These are phyloP conservation scores for Circinella umbellata DNA, from an alignment of 371 early-diverging fungal species.

Conservation along the genomic window DNA sequence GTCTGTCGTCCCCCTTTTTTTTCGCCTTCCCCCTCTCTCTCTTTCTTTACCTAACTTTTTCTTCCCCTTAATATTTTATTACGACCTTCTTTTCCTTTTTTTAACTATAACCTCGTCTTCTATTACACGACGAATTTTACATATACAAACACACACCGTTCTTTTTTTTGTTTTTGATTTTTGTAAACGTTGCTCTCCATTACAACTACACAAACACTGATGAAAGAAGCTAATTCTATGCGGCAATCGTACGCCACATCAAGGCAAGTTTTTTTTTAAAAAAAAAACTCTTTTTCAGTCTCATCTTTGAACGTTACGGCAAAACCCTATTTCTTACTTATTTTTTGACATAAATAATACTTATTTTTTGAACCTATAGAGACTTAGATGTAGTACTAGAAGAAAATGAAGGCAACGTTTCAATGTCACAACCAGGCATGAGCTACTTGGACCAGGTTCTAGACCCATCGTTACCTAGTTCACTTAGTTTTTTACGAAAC, in stretches of 20 bases:
- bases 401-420: slow-evolving; percentile 30
- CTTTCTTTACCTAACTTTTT: neutral
- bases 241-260: slow-evolving; percentile 28
- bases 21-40: neutral
- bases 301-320: no score
- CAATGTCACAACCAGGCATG: slow-evolving; percentile 24
- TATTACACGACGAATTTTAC: neutral
- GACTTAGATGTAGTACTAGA: slow-evolving; percentile 48
- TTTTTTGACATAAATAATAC: no score
- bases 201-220: slow-evolving; percentile 10
- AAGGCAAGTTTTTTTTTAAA: slow-evolving; percentile 18
- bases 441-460: slow-evolving; percentile 32
- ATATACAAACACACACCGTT: slow-evolving; percentile 2
- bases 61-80: neutral
- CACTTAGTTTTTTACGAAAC: slow-evolving; percentile 36
- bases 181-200: slow-evolving; percentile 4
- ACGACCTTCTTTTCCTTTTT: slow-evolving; percentile 9
- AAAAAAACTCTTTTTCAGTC: neutral
- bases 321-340: no score
- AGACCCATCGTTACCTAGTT: slow-evolving; percentile 26
- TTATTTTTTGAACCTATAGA: slow-evolving; percentile 17
- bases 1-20: slow-evolving; percentile 4
- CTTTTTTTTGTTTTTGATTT: neutral
- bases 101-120: neutral
- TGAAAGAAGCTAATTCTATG: slow-evolving; percentile 30